Evolutionary conservation across 2,329 filamentous ascomycete species (phyloP).

Genomic region (Fragosphaeria purpurea): DNA sequence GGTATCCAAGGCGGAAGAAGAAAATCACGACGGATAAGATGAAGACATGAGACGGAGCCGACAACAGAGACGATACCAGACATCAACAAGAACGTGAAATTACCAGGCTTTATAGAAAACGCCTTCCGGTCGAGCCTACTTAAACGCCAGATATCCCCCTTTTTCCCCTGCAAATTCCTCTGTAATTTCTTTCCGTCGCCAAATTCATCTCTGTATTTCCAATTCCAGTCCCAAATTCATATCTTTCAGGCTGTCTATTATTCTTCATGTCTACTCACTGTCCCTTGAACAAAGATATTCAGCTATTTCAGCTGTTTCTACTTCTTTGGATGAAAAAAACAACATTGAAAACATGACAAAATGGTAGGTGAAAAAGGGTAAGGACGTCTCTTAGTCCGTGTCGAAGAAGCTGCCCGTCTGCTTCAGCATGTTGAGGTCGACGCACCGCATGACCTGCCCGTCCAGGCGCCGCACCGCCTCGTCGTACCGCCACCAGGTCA

Average conservation of each 20-base stretch:
- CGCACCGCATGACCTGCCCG: slow-evolving; percentile 35
- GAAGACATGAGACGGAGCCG: not conserved
- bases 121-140: not conserved
- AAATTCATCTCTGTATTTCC: no score
- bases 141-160: not conserved
- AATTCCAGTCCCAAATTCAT: no score
- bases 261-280: no score
- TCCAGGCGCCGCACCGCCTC: slow-evolving; percentile 33
- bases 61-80: not conserved
- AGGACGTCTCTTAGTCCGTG: slow-evolving; percentile 18
- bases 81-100: no score
- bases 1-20: no score
- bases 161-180: not conserved
- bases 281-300: no score
- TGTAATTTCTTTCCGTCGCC: not conserved
- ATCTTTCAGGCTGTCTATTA: no score
- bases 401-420: slow-evolving; percentile 37
- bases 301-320: no score
- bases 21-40: not conserved
- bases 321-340: not conserved
- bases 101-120: not conserved
- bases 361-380: not conserved
- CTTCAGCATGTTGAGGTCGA: slow-evolving; percentile 32
- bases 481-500: slow-evolving; percentile 32
- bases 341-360: not conserved